A percentile compares a stretch with the other conserved stretches of the same genome.
Evolutionary conservation across 2,329 filamentous ascomycete species (phyloP).

Genomic region (Cordyceps militaris): DNA sequence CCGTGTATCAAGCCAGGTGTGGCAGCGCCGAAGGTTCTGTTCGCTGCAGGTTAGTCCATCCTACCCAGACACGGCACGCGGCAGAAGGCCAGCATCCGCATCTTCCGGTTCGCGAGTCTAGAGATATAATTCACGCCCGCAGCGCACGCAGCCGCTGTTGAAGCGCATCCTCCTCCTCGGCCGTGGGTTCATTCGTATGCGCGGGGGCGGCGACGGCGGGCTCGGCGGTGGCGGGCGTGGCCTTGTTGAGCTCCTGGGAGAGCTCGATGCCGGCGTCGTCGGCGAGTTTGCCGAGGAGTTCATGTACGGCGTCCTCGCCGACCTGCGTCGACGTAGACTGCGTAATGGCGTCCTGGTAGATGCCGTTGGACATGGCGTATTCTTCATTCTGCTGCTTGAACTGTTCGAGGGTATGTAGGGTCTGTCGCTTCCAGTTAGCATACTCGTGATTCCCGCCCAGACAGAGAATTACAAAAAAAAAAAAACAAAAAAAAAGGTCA

Average conservation of each 20-base stretch:
- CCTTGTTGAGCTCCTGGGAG: slow-evolving; percentile 61
- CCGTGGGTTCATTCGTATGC: slow-evolving; percentile 57
- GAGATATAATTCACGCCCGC: slow-evolving; percentile 33
- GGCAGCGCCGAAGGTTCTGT: not conserved
- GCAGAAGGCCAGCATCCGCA: not conserved
- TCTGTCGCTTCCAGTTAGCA: slow-evolving; percentile 26
- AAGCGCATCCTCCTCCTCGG: slow-evolving; percentile 72
- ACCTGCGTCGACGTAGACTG: slow-evolving; percentile 67
- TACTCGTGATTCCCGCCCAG: not conserved
- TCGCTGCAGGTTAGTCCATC: not conserved
- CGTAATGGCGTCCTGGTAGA: slow-evolving; percentile 80
- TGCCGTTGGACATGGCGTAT: slow-evolving; percentile 58
- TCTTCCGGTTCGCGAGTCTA: not conserved
- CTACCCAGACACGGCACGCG: not conserved
- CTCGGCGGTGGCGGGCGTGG: slow-evolving; percentile 50
- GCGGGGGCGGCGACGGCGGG: slow-evolving; percentile 47
- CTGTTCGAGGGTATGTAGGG: slow-evolving; percentile 53
- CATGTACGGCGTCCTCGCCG: slow-evolving; percentile 78
- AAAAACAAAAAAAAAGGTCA: slow-evolving; percentile 18
- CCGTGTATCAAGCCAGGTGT: not conserved
- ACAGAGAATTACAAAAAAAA: too few relatives aligned
- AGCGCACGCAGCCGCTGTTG: slow-evolving; percentile 52
- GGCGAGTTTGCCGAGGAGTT: slow-evolving; percentile 75
- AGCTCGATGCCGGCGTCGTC: slow-evolving; percentile 84
- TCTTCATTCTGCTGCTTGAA: slow-evolving; percentile 57